These are phyloP conservation scores for Patellifolia procumbens DNA, from an alignment of 179 eudicot genomes.

Conservation along the genomic window DNA sequence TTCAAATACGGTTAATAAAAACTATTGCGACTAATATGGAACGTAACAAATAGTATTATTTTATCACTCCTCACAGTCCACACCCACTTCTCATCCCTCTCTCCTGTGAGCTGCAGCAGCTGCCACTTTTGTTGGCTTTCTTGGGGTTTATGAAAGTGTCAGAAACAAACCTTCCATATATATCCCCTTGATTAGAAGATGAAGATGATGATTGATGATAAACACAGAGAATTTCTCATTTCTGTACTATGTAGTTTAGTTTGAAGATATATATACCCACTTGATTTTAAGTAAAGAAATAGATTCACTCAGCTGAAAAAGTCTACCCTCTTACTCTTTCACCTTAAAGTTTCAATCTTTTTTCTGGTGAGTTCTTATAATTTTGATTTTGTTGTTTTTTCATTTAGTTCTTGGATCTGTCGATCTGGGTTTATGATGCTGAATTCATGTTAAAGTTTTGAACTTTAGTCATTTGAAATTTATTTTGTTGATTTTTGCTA, in stretches of 20 bases:
- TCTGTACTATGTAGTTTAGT: not conserved
- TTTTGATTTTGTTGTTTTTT: not conserved
- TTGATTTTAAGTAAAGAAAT: not conserved
- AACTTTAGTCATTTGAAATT: not conserved
- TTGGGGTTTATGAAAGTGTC: not conserved
- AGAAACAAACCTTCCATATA: not conserved
- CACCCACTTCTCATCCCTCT: not conserved
- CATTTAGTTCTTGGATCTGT: not conserved
- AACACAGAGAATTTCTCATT: not conserved
- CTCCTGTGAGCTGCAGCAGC: not conserved
- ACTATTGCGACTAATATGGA: too few relatives aligned
- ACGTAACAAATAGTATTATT: too few relatives aligned
- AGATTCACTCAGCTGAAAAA: not conserved
- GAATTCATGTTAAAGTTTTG: not conserved
- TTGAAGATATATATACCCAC: not conserved
- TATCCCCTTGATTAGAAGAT: not conserved
- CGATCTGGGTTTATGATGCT: too few relatives aligned
- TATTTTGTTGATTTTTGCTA: not conserved
- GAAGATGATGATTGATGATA: not conserved
- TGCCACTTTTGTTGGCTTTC: not conserved
- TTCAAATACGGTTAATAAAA: too few relatives aligned
- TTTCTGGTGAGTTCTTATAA: not conserved
- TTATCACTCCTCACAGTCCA: too few relatives aligned
- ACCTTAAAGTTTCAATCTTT: not conserved
- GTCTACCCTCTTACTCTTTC: conserved; percentile 4